Evolutionary conservation across 1,139 yeast genomes (phyloP), one percentile per base, ranked within the genome.

Genomic region (Yamadazyma triangularis): DNA sequence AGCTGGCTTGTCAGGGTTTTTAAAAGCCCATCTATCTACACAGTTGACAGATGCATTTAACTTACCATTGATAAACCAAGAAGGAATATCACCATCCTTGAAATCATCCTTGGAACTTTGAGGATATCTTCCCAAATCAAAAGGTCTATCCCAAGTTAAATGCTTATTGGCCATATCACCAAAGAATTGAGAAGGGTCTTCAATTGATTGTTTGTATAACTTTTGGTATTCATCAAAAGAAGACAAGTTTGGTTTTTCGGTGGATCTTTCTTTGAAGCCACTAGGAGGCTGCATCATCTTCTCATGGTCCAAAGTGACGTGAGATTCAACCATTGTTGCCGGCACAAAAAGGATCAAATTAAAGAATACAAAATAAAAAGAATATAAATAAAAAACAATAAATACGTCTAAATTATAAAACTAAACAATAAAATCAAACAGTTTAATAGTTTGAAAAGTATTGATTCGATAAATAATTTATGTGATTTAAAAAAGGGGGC

Each of bases 1-100:
- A 38, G 98, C 98, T 22, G 77, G 72, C 67, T 88, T 87, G 54
- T 87, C 77, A 36, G 98, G 98, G 55, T 74, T 82, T 34, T 72
- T 73, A 44, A 83, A 73, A 8, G 98, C 98, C 55, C 87, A 95
- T 68, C 97, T 79, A 64, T 91, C 98, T 46, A 91, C 95, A 74
- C 96, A 85, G 70, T 91, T 91, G 69, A 82, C 89, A 38, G 87
- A 73, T 29, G 98, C 97, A 54, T 91, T 91, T 57, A 91, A 75
- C 64, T 84, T 81, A 54, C 98, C 98, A 41, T 87, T 91, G 32
- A 87, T 61, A 54, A 91, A 91, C 97, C 97, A 91, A 26, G 95
- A 83, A 7, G 20, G n/a, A 25, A 79, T 71, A 51, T 89, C 94
- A 45, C 96, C 97, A 43, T 77, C 63, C 38, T 68, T 68, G 49